These are phyloP conservation scores for Lactuca saligna DNA, from an alignment of 129 eudicot genomes.

Conservation along the genomic window DNA sequence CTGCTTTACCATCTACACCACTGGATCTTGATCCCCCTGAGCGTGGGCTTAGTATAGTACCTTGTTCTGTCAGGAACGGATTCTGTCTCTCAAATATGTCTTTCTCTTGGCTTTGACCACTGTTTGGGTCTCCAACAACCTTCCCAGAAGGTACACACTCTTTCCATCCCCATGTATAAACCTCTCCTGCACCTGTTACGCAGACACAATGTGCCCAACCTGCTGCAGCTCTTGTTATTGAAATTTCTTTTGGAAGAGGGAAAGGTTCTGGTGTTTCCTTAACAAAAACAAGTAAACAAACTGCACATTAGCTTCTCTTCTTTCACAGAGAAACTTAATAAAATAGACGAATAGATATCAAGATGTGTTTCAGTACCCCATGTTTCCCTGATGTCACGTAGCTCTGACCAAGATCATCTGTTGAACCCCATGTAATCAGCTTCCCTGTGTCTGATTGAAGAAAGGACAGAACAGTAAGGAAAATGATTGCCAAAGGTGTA, in stretches of 20 bases:
- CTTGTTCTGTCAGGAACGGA: slow-evolving; percentile 60
- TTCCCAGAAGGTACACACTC: slow-evolving; percentile 97
- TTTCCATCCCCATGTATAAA: slow-evolving; percentile 99
- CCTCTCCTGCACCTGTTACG: slow-evolving; percentile 85
- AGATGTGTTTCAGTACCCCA: slow-evolving; percentile 60
- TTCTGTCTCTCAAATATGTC: slow-evolving; percentile 55
- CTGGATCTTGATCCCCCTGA: slow-evolving; percentile 61
- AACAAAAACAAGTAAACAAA: slow-evolving; percentile 35
- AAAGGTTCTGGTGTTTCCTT: slow-evolving; percentile 99
- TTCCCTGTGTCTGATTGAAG: slow-evolving; percentile 68
- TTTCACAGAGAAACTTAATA: background rate
- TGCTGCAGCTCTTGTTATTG: slow-evolving; percentile 82
- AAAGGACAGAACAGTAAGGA: slow-evolving; percentile 1
- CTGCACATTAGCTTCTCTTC: slow-evolving; percentile 24
- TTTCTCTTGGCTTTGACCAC: slow-evolving; percentile 52
- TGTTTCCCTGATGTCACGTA: slow-evolving; percentile 96
- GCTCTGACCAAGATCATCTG: slow-evolving; percentile 98
- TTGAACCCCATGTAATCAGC: slow-evolving; percentile 98
- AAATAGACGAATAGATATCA: slow-evolving; percentile 12
- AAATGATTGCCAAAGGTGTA: background rate
- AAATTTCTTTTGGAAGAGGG: slow-evolving; percentile 78
- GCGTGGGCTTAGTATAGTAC: slow-evolving; percentile 71
- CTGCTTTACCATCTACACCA: slow-evolving; percentile 48
- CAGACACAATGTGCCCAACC: slow-evolving; percentile 99
- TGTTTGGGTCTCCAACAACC: slow-evolving; percentile 70